Conservation (phyloP, 2,329 filamentous ascomycete genomes). For the Pezicula neosporulosa region DNA sequence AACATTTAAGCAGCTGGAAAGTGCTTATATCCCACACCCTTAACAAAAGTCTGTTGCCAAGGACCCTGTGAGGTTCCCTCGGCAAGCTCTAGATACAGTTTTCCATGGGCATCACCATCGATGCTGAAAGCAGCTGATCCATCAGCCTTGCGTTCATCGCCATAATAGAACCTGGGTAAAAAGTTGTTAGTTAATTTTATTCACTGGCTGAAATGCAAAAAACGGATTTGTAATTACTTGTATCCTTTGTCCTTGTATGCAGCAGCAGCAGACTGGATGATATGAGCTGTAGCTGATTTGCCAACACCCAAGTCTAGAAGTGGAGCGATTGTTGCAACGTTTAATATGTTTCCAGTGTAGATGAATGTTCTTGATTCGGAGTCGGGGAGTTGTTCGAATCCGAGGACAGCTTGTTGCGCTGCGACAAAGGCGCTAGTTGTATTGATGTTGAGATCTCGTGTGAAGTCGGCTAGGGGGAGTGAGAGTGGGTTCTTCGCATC, state of each 20-base stretch:
- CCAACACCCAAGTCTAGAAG: slow-evolving; percentile 35
- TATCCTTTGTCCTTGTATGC: slow-evolving; percentile 33
- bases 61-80: slow-evolving; percentile 34
- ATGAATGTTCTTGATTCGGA: slow-evolving; percentile 38
- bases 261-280: slow-evolving; percentile 30
- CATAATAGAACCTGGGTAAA: slow-evolving; percentile 43
- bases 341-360: slow-evolving; percentile 39
- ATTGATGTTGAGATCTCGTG: slow-evolving; percentile 33
- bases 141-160: slow-evolving; percentile 41
- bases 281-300: slow-evolving; percentile 32
- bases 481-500: slow-evolving; percentile 28
- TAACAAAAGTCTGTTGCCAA: slow-evolving; percentile 41
- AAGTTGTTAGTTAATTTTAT: too few relatives aligned
- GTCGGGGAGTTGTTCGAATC: slow-evolving; percentile 25
- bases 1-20: slow-evolving; percentile 15
- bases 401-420: slow-evolving; percentile 33
- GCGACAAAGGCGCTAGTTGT: slow-evolving; percentile 35
- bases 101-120: slow-evolving; percentile 36
- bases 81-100: slow-evolving; percentile 35
- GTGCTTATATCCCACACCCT: slow-evolving; percentile 34
- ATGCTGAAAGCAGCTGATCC: slow-evolving; percentile 31
- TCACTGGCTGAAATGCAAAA: too few relatives aligned
- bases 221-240: too few relatives aligned
- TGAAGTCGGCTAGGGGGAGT: slow-evolving; percentile 23
- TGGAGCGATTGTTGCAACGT: slow-evolving; percentile 25